Evolutionary conservation across 2,329 filamentous ascomycete species (phyloP), one percentile per base, ranked within the genome.

Genomic region (Talaromyces albobiverticillius): DNA sequence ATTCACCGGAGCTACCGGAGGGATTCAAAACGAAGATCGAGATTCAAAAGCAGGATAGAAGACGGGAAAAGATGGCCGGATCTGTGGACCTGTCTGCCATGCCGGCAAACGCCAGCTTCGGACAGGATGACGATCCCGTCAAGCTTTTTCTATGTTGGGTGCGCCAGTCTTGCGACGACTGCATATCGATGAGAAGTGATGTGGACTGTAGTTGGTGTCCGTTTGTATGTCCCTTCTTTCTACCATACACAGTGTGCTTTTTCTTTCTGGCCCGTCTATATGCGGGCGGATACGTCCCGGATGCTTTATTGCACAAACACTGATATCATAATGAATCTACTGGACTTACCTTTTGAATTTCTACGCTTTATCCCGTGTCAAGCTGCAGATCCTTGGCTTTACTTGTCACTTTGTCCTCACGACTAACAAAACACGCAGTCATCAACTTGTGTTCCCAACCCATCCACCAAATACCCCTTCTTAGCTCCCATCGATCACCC

Each of bases 371-470:
- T 16, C 9, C 4, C n/a, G 8, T 5, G 14, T 16, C 10, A 16
- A 38, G 2, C 36, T 10, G 31, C 8, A 10, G 31, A 10, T 20
- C 7, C 9, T 18, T 38, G 16, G 36, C 16, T 8, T 20, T 20
- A 10, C 13, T 20, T 51, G 38, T 54, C 43, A 41, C 26, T 36
- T 40, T 36, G 40, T 26, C 42, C 16, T n/a, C 34, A 25, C 14
- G 22, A 25, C 50, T 47, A 38, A 42, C 43, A 20, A 23, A 32
- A 7, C 14, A 34, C 40, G 7, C 59, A 73, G 62, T 74, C 71
- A 3, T 71, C 69, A 46, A 66, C 67, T 18, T 76, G 73, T 53
- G 69, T 75, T 23, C 70, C 71, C 2, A 75, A 73, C 54, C 57
- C 60, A 25, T 58, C 65, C 23, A 10, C 46, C 22, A 62, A 60